Percentiles rank a stretch among this genome's conserved stretches.
Evolutionary conservation across 176 grass and related monocot species (phyloP).

Genomic region (Elaeis guineensis): DNA sequence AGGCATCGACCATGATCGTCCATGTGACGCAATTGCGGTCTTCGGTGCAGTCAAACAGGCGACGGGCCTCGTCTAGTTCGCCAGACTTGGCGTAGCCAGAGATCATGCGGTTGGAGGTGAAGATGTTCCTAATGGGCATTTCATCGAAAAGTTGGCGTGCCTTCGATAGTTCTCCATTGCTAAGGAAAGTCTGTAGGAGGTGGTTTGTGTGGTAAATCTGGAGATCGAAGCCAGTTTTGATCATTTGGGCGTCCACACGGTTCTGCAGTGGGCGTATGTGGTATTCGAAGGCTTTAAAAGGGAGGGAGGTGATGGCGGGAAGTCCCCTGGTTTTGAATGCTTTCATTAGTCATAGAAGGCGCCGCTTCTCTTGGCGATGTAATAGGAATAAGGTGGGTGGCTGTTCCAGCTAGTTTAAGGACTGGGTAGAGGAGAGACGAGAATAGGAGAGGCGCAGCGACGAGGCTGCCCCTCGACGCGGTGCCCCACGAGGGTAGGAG

Average conservation of each 20-base stretch:
- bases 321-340: too few relatives aligned
- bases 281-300: too few relatives aligned
- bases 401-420: too few relatives aligned
- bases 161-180: slow-evolving; percentile 14
- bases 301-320: too few relatives aligned
- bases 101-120: slow-evolving; percentile 51
- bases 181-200: slow-evolving; percentile 15
- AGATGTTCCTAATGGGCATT: slow-evolving; percentile 37
- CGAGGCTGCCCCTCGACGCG: too few relatives aligned
- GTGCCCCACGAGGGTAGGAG: too few relatives aligned
- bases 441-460: too few relatives aligned
- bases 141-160: slow-evolving; percentile 50
- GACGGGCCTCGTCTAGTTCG: slow-evolving; percentile 21
- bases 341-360: too few relatives aligned
- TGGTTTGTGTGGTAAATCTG: slow-evolving; percentile 21
- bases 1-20: slow-evolving; percentile 62
- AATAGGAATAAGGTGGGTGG: too few relatives aligned
- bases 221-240: slow-evolving; percentile 41
- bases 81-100: slow-evolving; percentile 33
- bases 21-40: slow-evolving; percentile 37
- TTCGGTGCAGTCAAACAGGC: slow-evolving; percentile 28
- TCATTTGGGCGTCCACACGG: slow-evolving; percentile 25
- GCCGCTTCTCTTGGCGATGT: too few relatives aligned
- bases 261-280: too few relatives aligned
- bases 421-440: too few relatives aligned